Evolutionary conservation across 2,329 filamentous ascomycete species (phyloP).

Genomic region (Aspergillus intermedius): DNA sequence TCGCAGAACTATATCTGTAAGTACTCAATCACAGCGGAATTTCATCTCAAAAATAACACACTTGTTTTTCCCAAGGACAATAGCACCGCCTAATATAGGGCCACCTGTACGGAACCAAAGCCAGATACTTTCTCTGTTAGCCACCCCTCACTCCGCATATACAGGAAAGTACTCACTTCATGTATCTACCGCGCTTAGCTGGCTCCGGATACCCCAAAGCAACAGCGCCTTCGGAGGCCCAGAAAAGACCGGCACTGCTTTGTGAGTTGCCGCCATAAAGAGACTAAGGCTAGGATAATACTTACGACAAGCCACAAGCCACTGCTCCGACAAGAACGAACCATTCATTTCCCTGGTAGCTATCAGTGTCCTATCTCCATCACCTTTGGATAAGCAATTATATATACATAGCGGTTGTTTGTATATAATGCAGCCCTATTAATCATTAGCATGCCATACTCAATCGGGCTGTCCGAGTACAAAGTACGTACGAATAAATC

Average conservation of each 20-base stretch:
- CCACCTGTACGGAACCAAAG: slow-evolving; percentile 48
- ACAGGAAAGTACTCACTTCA: slow-evolving; percentile 24
- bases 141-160: too few relatives aligned
- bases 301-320: slow-evolving; percentile 41
- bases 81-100: slow-evolving; percentile 43
- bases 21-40: background rate
- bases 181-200: slow-evolving; percentile 42
- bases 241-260: slow-evolving; percentile 42
- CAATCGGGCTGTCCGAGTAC: background rate
- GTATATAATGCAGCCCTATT: slow-evolving; percentile 41
- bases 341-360: slow-evolving; percentile 43
- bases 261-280: background rate
- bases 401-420: slow-evolving; percentile 25
- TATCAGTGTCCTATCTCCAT: slow-evolving; percentile 4
- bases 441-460: background rate
- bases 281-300: background rate
- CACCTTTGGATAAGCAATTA: background rate
- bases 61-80: slow-evolving; percentile 43
- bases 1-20: slow-evolving; percentile 7
- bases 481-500: slow-evolving; percentile 32
- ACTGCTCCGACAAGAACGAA: slow-evolving; percentile 46
- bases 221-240: slow-evolving; percentile 47
- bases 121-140: slow-evolving; percentile 29
- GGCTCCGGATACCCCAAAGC: slow-evolving; percentile 46
- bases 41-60: slow-evolving; percentile 3